Evolutionary conservation across 202 grass and related monocot genomes (phyloP).

Genomic region (Schoenoplectus tabernaemontani): DNA sequence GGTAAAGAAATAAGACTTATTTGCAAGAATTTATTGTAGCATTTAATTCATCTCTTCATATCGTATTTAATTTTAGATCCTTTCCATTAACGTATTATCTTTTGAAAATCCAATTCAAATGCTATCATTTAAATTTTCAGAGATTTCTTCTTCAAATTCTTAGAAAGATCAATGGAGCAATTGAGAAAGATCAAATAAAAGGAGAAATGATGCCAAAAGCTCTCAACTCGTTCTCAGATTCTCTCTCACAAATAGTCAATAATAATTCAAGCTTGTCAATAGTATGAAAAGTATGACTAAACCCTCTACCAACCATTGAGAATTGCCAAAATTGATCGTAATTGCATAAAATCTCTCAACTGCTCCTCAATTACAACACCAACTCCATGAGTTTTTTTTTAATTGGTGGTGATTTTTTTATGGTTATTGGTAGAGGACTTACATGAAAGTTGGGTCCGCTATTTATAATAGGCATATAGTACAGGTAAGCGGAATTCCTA

Average conservation of each 20-base stretch:
- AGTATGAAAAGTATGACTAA: no score
- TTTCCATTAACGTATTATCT: background rate
- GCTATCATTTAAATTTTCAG: constrained; percentile 17
- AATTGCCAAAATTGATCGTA: no score
- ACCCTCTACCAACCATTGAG: no score
- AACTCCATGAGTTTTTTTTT: no score
- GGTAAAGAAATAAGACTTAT: background rate
- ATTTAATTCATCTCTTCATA: constrained; percentile 5
- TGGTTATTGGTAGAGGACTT: no score
- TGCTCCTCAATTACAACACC: no score
- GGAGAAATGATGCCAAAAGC: constrained; percentile 27
- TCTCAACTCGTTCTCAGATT: constrained; percentile 25
- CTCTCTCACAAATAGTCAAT: constrained; percentile 19
- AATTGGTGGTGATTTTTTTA: no score
- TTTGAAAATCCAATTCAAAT: background rate
- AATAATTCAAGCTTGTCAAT: no score
- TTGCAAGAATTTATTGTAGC: background rate
- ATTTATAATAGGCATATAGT: no score
- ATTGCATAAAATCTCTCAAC: no score
- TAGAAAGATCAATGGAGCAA: constrained; percentile 13
- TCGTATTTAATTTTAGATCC: constrained; percentile 10
- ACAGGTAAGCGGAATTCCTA: no score
- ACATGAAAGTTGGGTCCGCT: no score
- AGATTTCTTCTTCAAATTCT: constrained; percentile 7
- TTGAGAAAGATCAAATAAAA: constrained; percentile 35